Conservation (phyloP, 768 basidiomycete genomes). For the Mycena vitilis region DNA sequence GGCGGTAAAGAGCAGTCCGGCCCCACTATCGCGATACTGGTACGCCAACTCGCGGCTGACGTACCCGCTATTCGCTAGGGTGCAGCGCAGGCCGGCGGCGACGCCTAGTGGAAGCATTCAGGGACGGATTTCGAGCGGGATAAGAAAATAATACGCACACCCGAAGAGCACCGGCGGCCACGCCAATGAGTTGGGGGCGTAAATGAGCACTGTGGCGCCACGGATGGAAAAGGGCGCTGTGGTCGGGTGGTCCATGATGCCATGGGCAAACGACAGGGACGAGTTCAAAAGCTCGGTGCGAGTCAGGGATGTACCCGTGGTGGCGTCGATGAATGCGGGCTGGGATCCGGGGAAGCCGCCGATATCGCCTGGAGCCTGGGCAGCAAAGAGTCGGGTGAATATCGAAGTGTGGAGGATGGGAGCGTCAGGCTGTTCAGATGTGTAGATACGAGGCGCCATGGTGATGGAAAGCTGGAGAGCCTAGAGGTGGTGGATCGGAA, state of each 20-base stretch:
- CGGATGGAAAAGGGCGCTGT: conserved; percentile 47
- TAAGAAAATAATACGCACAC: conserved; percentile 35
- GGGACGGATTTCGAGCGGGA: background rate
- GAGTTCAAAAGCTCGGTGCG: conserved; percentile 65
- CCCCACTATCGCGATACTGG: conserved; percentile 77
- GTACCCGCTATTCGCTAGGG: conserved; percentile 82
- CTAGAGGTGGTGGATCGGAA: too few species aligned
- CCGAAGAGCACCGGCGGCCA: conserved; percentile 63
- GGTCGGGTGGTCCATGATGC: conserved; percentile 60
- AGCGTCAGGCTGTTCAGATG: conserved; percentile 53
- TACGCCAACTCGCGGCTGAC: conserved; percentile 73
- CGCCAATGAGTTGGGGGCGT: conserved; percentile 72
- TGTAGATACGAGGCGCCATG: conserved; percentile 58
- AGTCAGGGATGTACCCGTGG: conserved; percentile 64
- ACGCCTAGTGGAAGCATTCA: conserved; percentile 43
- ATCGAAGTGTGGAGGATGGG: conserved; percentile 56
- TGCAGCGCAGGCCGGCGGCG: conserved; percentile 75
- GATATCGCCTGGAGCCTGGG: conserved; percentile 42
- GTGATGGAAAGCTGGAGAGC: background rate
- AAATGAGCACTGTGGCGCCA: conserved; percentile 73
- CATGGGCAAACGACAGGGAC: conserved; percentile 68
- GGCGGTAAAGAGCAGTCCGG: conserved; percentile 70
- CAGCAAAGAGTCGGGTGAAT: conserved; percentile 61
- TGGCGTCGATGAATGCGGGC: conserved; percentile 75
- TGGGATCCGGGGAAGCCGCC: conserved; percentile 55